These are phyloP conservation scores for Cladosporium sp. DNA, from an alignment of 2,329 filamentous ascomycete species.

Conservation along the genomic window DNA sequence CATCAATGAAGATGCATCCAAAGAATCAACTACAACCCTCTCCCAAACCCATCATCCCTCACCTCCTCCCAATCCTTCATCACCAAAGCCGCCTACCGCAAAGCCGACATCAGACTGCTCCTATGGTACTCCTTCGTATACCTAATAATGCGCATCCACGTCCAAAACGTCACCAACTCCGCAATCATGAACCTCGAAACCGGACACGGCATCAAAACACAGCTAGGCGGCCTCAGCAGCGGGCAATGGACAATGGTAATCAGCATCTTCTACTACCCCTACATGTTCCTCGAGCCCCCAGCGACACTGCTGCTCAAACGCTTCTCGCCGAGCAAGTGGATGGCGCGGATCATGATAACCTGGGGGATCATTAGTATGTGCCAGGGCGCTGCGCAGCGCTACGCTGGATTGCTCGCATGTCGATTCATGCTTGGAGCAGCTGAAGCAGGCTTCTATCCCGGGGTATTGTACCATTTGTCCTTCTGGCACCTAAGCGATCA, in stretches of 20 bases:
- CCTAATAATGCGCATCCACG: constrained; percentile 35
- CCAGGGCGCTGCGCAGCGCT: constrained; percentile 29
- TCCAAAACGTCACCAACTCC: constrained; percentile 37
- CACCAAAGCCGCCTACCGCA: constrained; percentile 29
- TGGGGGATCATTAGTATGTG: constrained; percentile 38
- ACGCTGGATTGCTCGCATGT: constrained; percentile 25
- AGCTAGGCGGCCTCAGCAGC: constrained; percentile 35
- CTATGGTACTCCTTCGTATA: constrained; percentile 38
- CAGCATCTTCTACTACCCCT: constrained; percentile 39
- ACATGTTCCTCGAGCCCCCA: constrained; percentile 44
- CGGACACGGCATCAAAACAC: constrained; percentile 35
- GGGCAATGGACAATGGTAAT: constrained; percentile 38
- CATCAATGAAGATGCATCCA: not conserved
- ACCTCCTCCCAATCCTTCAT: constrained; percentile 35
- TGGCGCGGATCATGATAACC: constrained; percentile 45
- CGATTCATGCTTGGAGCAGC: constrained; percentile 31
- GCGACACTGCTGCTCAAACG: constrained; percentile 51
- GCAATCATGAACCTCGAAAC: constrained; percentile 40
- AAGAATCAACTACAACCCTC: not conserved
- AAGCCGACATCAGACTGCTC: constrained; percentile 36
- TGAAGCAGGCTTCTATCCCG: constrained; percentile 30
- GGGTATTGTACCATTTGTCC: constrained; percentile 31
- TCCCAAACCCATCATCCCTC: constrained; percentile 19
- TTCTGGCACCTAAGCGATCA: constrained; percentile 39
- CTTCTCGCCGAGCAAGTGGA: constrained; percentile 46